phyloP scores from a whole-genome alignment of 1,284 basidiomycete species.

The Ceratorhiza oryzae-sativae region DNA sequence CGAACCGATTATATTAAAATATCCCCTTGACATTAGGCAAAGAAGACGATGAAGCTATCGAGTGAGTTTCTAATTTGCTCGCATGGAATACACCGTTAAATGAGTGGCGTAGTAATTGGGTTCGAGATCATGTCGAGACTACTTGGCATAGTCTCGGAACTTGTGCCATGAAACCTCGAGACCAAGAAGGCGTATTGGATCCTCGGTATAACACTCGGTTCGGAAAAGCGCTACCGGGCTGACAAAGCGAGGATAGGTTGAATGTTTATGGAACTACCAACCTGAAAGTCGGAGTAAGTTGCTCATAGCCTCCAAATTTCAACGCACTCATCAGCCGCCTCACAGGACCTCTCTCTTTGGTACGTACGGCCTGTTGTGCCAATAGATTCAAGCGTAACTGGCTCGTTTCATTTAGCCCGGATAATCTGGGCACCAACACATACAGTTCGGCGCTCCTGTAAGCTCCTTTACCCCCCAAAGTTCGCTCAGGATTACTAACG shows the following conservation, averaged over 20 bases:
- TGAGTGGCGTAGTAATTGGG: not conserved
- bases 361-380: not conserved
- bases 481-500: constrained; percentile 52
- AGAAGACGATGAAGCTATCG: constrained; percentile 73
- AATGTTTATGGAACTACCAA: constrained; percentile 77
- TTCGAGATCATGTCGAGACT: constrained; percentile 70
- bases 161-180: constrained; percentile 76
- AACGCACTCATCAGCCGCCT: not conserved
- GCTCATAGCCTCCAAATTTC: constrained; percentile 55
- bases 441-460: constrained; percentile 23
- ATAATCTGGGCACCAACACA: constrained; percentile 70
- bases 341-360: constrained; percentile 33
- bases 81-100: not conserved
- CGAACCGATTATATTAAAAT: not conserved
- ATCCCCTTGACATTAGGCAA: constrained; percentile 54
- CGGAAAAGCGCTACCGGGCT: not conserved
- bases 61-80: constrained; percentile 43
- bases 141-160: constrained; percentile 75
- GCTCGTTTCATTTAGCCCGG: constrained; percentile 51
- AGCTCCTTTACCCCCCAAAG: not conserved
- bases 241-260: constrained; percentile 54
- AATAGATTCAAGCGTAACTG: not conserved
- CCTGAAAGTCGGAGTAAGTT: constrained; percentile 70
- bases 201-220: not conserved
- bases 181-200: constrained; percentile 79